Conservation (phyloP, 139 green algal genomes). For the Monoraphidium neglectum region DNA sequence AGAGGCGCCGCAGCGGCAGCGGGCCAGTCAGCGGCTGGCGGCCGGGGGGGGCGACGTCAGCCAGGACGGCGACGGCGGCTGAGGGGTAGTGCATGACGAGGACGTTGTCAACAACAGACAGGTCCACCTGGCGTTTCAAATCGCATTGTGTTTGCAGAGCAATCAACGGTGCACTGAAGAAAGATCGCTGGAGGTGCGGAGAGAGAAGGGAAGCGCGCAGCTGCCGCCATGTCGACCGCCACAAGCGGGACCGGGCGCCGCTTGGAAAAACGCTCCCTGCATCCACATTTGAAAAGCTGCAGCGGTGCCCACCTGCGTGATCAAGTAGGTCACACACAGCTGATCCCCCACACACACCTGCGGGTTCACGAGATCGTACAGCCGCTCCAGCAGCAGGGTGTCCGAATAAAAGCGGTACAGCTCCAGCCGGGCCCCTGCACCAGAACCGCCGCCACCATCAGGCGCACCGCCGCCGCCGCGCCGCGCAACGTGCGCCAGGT, state of each 20-base stretch:
- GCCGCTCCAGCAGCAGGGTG: constrained; percentile 55
- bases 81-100: constrained; percentile 33
- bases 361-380: constrained; percentile 40
- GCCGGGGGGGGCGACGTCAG: constrained; percentile 30
- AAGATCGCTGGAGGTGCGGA: too few relatives aligned
- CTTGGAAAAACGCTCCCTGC: too few relatives aligned
- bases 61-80: constrained; percentile 25
- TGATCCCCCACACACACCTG: neutral
- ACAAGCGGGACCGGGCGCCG: too few relatives aligned
- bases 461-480: too few relatives aligned
- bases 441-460: neutral
- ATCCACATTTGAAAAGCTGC: too few relatives aligned
- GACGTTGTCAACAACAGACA: constrained; percentile 39
- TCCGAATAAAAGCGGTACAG: constrained; percentile 71
- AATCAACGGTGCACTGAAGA: too few relatives aligned
- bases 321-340: neutral
- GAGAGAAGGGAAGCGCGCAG: too few relatives aligned
- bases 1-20: constrained; percentile 32
- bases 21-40: constrained; percentile 32
- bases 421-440: constrained; percentile 44
- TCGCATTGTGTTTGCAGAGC: too few relatives aligned
- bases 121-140: constrained; percentile 32
- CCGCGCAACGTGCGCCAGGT: constrained; percentile 44
- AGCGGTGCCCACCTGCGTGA: too few relatives aligned
- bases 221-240: too few relatives aligned